Conservation (phyloP, 371 early-diverging fungal species). For the Entomophthora muscae region DNA sequence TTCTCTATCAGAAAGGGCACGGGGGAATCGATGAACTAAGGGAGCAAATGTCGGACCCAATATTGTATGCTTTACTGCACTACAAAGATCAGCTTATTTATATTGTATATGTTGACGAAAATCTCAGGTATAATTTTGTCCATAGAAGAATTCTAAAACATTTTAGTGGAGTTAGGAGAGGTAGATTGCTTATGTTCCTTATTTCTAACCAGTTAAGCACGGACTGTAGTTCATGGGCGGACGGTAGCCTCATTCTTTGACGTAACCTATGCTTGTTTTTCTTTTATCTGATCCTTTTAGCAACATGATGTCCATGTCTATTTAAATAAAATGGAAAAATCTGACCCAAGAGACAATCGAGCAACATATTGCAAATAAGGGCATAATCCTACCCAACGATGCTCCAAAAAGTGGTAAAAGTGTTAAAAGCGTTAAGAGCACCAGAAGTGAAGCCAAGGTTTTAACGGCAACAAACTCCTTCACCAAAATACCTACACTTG, state of each 20-base stretch:
- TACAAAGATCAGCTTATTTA: conserved; percentile 40
- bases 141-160: neutral
- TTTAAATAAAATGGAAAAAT: neutral
- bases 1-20: conserved; percentile 34
- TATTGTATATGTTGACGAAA: conserved; percentile 42
- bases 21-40: conserved; percentile 42
- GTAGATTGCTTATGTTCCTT: conserved; percentile 13
- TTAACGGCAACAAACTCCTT: too few relatives aligned
- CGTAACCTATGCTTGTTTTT: conserved; percentile 12
- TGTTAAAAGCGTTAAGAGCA: too few relatives aligned
- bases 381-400: neutral
- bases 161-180: conserved; percentile 38
- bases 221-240: conserved; percentile 50
- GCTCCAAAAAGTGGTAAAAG: neutral
- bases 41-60: conserved; percentile 33
- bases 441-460: neutral
- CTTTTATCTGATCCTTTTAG: neutral
- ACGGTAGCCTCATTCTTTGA: conserved; percentile 36
- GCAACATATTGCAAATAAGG: neutral
- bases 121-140: conserved; percentile 30
- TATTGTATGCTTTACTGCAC: conserved; percentile 40
- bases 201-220: conserved; percentile 23
- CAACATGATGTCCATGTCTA: conserved; percentile 4
- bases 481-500: neutral
- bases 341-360: neutral